phyloP scores from a whole-genome alignment of 2,329 filamentous ascomycete species.

The Sarocladiaceae sp. region DNA sequence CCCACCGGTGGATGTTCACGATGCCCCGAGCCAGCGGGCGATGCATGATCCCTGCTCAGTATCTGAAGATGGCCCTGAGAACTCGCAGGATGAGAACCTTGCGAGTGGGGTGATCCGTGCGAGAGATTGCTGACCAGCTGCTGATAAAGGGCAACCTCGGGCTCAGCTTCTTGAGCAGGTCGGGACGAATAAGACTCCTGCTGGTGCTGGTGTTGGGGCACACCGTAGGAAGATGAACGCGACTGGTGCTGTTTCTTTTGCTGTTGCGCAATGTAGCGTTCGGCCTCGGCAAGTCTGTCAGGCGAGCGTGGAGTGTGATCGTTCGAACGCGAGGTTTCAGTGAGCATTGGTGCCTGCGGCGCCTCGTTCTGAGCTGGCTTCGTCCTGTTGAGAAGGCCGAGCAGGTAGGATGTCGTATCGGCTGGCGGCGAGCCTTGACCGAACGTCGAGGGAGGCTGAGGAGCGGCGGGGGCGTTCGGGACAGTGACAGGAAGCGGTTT shows the following conservation, averaged over 20 bases:
- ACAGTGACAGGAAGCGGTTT: slow-evolving; percentile 15
- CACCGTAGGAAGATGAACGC: slow-evolving; percentile 5
- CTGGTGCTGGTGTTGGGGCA: slow-evolving; percentile 13
- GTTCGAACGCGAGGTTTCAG: slow-evolving; percentile 34
- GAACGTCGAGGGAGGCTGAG: slow-evolving; percentile 28
- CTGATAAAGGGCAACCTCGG: slow-evolving; percentile 30
- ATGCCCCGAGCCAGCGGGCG: slow-evolving; percentile 30
- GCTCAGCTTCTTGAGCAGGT: slow-evolving; percentile 29
- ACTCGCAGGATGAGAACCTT: slow-evolving; percentile 28
- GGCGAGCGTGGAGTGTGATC: slow-evolving; percentile 40
- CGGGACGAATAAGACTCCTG: slow-evolving; percentile 13
- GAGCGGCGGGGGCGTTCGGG: slow-evolving; percentile 14
- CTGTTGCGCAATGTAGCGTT: slow-evolving; percentile 5
- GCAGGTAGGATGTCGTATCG: slow-evolving; percentile 77
- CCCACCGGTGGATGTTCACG: slow-evolving; percentile 33
- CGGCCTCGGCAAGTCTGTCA: slow-evolving; percentile 15
- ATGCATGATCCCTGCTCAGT: slow-evolving; percentile 41
- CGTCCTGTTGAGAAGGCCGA: slow-evolving; percentile 77
- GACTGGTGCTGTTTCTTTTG: slow-evolving; percentile 10
- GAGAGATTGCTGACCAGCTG: slow-evolving; percentile 30
- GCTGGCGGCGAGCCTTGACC: slow-evolving; percentile 47
- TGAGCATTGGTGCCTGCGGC: slow-evolving; percentile 25
- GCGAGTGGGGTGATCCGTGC: slow-evolving; percentile 10
- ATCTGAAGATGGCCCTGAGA: slow-evolving; percentile 37
- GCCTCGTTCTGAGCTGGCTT: slow-evolving; percentile 57